These are phyloP conservation scores for Fusarium nodosum DNA, from an alignment of 2,329 filamentous ascomycete species.

Conservation along the genomic window DNA sequence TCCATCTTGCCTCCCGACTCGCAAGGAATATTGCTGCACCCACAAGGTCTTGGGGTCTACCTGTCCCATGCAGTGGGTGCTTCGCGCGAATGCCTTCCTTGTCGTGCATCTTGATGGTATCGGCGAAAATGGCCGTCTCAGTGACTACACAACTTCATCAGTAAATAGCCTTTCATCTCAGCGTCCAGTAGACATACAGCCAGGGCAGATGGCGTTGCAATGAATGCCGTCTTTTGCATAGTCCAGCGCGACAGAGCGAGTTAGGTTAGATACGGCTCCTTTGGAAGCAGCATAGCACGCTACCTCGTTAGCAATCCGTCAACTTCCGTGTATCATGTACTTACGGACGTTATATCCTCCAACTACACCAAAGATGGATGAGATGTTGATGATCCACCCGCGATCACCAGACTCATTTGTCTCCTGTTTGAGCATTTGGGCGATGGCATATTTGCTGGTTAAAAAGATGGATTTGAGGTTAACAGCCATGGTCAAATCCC, in stretches of 20 bases:
- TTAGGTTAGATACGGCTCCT: constrained; percentile 64
- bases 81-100: constrained; percentile 28
- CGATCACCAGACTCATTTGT: constrained; percentile 56
- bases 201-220: constrained; percentile 67
- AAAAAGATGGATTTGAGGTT: constrained; percentile 58
- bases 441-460: constrained; percentile 60
- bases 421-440: constrained; percentile 65
- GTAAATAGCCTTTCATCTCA: rapidly evolving
- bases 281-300: constrained; percentile 63
- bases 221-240: constrained; percentile 64
- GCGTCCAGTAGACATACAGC: constrained; percentile 50
- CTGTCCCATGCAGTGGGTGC: constrained; percentile 51
- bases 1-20: constrained; percentile 57
- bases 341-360: constrained; percentile 47
- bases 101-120: constrained; percentile 39
- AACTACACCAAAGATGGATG: constrained; percentile 59
- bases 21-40: constrained; percentile 57
- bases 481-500: constrained; percentile 58
- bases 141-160: constrained; percentile 33
- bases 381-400: constrained; percentile 65
- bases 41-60: constrained; percentile 48
- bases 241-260: constrained; percentile 62
- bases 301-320: neutral
- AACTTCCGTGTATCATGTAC: rapidly evolving
- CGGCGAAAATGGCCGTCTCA: constrained; percentile 48